Percentiles rank a stretch among this genome's conserved stretches.
phyloP scores from a whole-genome alignment of 805 yeast genomes.

The Ogataea zsoltii region DNA sequence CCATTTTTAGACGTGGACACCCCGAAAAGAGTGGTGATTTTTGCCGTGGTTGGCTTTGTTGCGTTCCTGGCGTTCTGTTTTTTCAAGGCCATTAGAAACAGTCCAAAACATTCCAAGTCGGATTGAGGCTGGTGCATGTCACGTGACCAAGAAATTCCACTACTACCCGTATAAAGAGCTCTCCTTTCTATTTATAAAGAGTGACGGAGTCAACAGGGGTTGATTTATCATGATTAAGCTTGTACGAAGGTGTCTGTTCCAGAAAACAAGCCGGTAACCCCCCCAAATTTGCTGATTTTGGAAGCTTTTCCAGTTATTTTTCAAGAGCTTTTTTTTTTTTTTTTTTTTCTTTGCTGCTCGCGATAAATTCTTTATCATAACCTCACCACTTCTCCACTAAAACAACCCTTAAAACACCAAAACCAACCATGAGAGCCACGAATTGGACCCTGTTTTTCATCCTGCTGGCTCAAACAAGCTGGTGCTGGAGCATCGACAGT shows the following conservation, averaged over 20 bases:
- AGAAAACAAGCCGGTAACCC: no score
- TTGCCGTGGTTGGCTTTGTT: conserved; percentile 42
- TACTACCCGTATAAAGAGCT: no score
- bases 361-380: background rate
- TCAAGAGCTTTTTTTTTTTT: background rate
- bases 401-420: no score
- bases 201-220: no score
- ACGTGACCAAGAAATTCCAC: no score
- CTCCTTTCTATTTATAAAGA: no score
- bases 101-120: background rate
- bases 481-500: background rate
- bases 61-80: conserved; percentile 35
- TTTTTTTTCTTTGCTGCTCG: conserved; percentile 2
- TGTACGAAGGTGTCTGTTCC: no score
- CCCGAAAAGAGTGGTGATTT: conserved; percentile 46
- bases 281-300: no score
- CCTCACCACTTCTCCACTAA: no score
- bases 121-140: conserved; percentile 1
- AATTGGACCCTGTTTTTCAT: background rate
- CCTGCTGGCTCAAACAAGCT: background rate
- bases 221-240: no score
- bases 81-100: conserved; percentile 18
- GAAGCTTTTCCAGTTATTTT: background rate
- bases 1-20: conserved; percentile 61
- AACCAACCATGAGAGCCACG: background rate